These are phyloP conservation scores for Metschnikowia henanensis DNA, from an alignment of 805 yeast genomes.

Conservation along the genomic window DNA sequence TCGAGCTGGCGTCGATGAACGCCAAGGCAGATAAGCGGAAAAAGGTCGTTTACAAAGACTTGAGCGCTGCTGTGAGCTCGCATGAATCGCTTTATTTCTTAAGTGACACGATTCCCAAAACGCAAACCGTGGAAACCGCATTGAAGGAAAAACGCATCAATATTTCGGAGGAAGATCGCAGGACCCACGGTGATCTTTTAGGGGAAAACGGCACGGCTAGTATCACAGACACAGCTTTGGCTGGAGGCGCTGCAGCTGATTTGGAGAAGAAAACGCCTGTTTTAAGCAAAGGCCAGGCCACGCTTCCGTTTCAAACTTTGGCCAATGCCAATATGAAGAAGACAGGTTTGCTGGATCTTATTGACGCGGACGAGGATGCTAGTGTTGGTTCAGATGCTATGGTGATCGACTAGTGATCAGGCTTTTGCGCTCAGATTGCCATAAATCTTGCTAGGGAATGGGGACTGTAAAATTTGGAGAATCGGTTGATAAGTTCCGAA, in stretches of 20 bases:
- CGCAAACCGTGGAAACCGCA: slow-evolving; percentile 50
- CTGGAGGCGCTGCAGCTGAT: neutral
- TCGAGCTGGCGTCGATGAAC: slow-evolving; percentile 66
- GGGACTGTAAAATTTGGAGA: too few relatives aligned
- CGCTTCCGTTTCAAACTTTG: slow-evolving; percentile 27
- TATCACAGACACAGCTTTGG: slow-evolving; percentile 9
- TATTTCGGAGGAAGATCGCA: slow-evolving; percentile 15
- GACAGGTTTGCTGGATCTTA: slow-evolving; percentile 36
- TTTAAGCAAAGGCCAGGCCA: slow-evolving; percentile 35
- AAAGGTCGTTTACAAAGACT: slow-evolving; percentile 69
- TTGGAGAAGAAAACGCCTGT: neutral
- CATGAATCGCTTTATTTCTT: slow-evolving; percentile 64
- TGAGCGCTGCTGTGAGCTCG: slow-evolving; percentile 59
- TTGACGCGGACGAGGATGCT: slow-evolving; percentile 21
- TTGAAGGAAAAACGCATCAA: slow-evolving; percentile 42
- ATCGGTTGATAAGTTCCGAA: too few relatives aligned
- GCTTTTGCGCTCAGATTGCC: too few relatives aligned
- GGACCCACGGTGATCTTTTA: slow-evolving; percentile 3
- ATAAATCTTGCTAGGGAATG: too few relatives aligned
- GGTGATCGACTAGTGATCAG: slow-evolving; percentile 9
- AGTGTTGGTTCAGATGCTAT: slow-evolving; percentile 9
- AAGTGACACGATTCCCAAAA: slow-evolving; percentile 65
- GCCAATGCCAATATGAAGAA: slow-evolving; percentile 23
- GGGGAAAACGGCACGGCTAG: slow-evolving; percentile 9
- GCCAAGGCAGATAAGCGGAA: slow-evolving; percentile 68